Base-by-base conservation (phyloP, 2,329 filamentous ascomycete species). In the Aspergillus pseudonomiae region DNA sequence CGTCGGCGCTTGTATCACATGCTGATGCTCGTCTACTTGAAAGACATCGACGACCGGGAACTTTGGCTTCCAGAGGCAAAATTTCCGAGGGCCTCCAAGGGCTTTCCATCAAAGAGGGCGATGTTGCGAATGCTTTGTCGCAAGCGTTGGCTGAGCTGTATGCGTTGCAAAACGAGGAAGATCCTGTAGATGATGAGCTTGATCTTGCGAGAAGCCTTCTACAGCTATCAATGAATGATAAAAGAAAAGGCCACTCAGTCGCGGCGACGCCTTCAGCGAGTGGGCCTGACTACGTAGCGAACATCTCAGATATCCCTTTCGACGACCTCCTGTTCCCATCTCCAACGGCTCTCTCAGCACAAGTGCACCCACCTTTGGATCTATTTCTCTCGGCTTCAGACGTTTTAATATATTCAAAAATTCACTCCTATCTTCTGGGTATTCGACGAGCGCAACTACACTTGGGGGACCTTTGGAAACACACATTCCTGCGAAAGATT, bases 391-490 rank as follows among this genome's bases (percentile, higher is more conserved):
- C 91, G 12, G 82, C 86, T 4, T 83, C 88, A 0, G 94, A 98
- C 71, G 80, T 96, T 12, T 86, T 90, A 56, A 86, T 87, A 0
- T 99, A 98, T 77, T 91, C 93, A 0, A 85, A 85, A n/a, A 89
- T 97, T 65, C 93, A 96, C 75, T 86, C 92, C 1, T 98, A 97
- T 70, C 85, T 99, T 0, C 81, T 97, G 11, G 91, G 92, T 0
- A 89, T 98, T 66, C 90, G 93, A 59, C 88, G 94, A 63, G 92
- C 93, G 3, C 93, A 97, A 74, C 87, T 97, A 19, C 90, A 91
- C 43, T 84, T 98, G 1, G 91, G 92, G 1, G 88, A 92, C 68
- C 81, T 98, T 1, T 98, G 95, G 94, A 94, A 93, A 74, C 89
- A 91, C 65, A 92, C 90, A 6, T 87, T 88, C 1, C 85, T 96